Base-by-base conservation (phyloP, 2,329 filamentous ascomycete species). In the Aspergillus luchuensis region DNA sequence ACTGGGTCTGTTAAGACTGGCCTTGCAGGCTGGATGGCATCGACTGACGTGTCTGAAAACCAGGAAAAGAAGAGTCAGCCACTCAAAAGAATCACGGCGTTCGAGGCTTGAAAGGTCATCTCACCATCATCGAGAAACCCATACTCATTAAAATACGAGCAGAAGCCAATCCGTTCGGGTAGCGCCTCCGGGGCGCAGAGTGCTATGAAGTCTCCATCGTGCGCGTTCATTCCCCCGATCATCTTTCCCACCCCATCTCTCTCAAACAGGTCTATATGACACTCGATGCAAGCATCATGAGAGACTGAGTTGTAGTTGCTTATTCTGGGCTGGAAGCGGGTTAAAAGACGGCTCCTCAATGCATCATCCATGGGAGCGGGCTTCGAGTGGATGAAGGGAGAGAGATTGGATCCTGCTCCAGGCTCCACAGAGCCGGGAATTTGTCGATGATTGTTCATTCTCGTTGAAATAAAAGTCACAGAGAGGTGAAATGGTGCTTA, bases 81-180 rank as follows among this genome's bases (percentile, higher is more conserved):
- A 4, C 30, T 33, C 21, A 23, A 23, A 23, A 23, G 3, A 23
- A 23, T 23, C 21, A 23, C 21, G 21, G 21, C 21, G 3, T 23
- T 23, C 4, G 21, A 23, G 21, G 21, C 21, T 4, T 10, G 30
- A 2, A 10, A 10, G 10, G 1, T 3, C 0, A 3, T 25, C 51
- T 39, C n/a, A 54, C 51, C 51, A 54, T 54, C 51, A 54, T 54
- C 19, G 28, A 54, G 36, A 54, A 54, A 54, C 5, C 36, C 51
- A 41, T 54, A 54, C 11, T 54, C 51, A 41, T n/a, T 43, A 23
- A 54, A 54, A 43, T 54, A 54, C 1, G 51, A 54, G 39, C 51
- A 54, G 2, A 54, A 19, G 17, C 7, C 51, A 41, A 54, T 54
- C 6, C 51, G 38, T 36, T 54, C 51, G 25, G 51, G 51, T 11